Percentiles rank a stretch among this genome's conserved stretches.
These are phyloP conservation scores for Phyllosticta citribraziliensis DNA, from an alignment of 2,329 filamentous ascomycete species.

Conservation along the genomic window DNA sequence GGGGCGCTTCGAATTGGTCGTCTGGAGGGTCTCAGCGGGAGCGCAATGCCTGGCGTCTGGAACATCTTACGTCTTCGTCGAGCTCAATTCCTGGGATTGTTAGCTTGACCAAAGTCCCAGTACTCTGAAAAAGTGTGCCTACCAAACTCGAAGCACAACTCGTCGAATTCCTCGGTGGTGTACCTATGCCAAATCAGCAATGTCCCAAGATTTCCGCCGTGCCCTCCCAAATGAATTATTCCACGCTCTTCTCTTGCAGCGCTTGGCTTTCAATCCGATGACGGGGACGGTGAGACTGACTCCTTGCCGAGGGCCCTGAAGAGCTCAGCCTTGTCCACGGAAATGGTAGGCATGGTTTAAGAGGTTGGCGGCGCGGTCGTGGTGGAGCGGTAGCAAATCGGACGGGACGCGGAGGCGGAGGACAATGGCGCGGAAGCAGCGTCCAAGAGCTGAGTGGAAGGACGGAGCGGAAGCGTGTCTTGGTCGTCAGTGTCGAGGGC, in stretches of 20 bases:
- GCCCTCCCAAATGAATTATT: not conserved
- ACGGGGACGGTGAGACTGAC: slow-evolving; percentile 42
- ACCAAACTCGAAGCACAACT: slow-evolving; percentile 96
- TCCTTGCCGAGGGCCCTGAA: slow-evolving; percentile 86
- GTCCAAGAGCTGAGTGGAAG: not conserved
- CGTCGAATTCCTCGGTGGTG: slow-evolving; percentile 90
- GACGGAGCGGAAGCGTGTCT: not conserved
- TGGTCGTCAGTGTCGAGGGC: not conserved
- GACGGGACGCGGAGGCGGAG: not conserved
- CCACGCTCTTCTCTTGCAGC: not conserved
- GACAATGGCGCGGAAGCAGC: not conserved
- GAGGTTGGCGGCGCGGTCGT: slow-evolving; percentile 4
- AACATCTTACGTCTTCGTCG: slow-evolving; percentile 64
- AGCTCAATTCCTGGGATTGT: slow-evolving; percentile 62
- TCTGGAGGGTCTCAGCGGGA: slow-evolving; percentile 30
- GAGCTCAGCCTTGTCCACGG: slow-evolving; percentile 91
- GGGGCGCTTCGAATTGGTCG: slow-evolving; percentile 63
- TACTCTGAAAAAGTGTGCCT: slow-evolving; percentile 15
- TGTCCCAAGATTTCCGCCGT: not conserved
- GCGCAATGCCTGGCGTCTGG: not conserved
- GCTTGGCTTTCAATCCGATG: not conserved
- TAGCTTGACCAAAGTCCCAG: not conserved
- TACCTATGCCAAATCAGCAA: slow-evolving; percentile 43
- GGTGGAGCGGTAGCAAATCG: slow-evolving; percentile 1
- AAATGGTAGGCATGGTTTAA: slow-evolving; percentile 80